These are phyloP conservation scores for Lophium mytilinum DNA, from an alignment of 495 filamentous ascomycete genomes.

Conservation along the genomic window DNA sequence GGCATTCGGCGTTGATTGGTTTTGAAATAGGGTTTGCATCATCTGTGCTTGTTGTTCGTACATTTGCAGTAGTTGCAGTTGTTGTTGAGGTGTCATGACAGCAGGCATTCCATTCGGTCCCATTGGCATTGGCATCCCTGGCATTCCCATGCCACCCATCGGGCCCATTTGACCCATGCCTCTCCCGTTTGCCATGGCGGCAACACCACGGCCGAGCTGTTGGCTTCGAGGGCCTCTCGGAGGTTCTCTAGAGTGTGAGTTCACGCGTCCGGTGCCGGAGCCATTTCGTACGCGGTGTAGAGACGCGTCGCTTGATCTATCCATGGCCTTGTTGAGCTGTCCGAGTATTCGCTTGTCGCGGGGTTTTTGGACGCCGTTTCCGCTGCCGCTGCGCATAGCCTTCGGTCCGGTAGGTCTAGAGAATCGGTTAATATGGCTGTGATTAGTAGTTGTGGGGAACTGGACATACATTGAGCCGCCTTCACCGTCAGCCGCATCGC, in stretches of 20 bases:
- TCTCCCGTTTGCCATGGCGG: constrained; percentile 36
- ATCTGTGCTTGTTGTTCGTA: constrained; percentile 84
- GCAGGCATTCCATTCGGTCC: constrained; percentile 29
- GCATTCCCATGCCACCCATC: constrained; percentile 4
- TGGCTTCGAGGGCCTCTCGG: constrained; percentile 60
- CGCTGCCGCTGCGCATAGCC: constrained; percentile 77
- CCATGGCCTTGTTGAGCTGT: constrained; percentile 81
- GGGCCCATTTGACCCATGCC: constrained; percentile 38
- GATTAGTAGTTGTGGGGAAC: background rate
- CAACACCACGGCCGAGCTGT: constrained; percentile 23
- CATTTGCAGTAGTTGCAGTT: constrained; percentile 74
- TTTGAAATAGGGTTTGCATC: constrained; percentile 59
- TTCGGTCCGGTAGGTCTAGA: constrained; percentile 85
- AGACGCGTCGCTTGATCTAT: constrained; percentile 60
- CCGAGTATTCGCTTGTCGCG: constrained; percentile 69
- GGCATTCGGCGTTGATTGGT: constrained; percentile 34
- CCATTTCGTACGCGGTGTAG: constrained; percentile 75
- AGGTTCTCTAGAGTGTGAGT: constrained; percentile 59
- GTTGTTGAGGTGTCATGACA: constrained; percentile 51
- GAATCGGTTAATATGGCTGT: background rate
- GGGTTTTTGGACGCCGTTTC: constrained; percentile 2
- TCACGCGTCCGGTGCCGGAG: constrained; percentile 67
- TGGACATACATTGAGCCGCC: constrained; percentile 61
- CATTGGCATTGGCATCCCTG: constrained; percentile 31
- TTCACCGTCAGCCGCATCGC: constrained; percentile 41